phyloP scores from a whole-genome alignment of 306 rosid species.

The Hylodesmum podocarpum region DNA sequence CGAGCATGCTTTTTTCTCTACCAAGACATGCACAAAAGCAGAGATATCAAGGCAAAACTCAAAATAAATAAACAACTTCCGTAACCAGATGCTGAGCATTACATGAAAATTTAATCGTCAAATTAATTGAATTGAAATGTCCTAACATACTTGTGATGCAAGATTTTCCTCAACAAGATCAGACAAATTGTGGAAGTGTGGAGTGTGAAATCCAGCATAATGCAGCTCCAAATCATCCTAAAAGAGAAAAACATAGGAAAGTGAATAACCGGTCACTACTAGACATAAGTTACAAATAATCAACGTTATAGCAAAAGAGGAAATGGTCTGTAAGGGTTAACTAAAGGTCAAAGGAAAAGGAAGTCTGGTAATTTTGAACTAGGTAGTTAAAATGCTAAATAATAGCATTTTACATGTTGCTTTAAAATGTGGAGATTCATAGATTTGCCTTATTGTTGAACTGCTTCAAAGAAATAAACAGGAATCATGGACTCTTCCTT shows the following conservation, averaged over 20 bases:
- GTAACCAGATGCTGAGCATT: background rate
- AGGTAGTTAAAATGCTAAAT: slow-evolving; percentile 3
- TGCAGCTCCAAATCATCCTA: slow-evolving; percentile 84
- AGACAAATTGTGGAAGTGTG: slow-evolving; percentile 84
- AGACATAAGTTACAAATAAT: slow-evolving; percentile 7
- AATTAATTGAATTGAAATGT: slow-evolving; percentile 25
- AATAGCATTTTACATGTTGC: slow-evolving; percentile 9
- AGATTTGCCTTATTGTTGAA: slow-evolving; percentile 2
- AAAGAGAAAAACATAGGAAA: slow-evolving; percentile 28
- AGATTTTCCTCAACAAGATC: slow-evolving; percentile 80
- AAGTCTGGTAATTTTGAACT: background rate
- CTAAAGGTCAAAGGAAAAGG: background rate
- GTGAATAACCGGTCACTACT: background rate
- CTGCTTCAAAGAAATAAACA: slow-evolving; percentile 14
- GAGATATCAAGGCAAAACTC: slow-evolving; percentile 28
- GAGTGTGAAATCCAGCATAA: slow-evolving; percentile 80
- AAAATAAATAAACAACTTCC: background rate
- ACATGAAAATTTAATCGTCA: background rate
- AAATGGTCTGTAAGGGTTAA: background rate
- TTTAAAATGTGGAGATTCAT: slow-evolving; percentile 17
- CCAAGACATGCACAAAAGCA: slow-evolving; percentile 32
- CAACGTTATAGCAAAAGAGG: slow-evolving; percentile 4
- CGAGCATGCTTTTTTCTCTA: slow-evolving; percentile 60
- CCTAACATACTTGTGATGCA: slow-evolving; percentile 64
- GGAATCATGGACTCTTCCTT: background rate